Conservation (phyloP, 2,329 filamentous ascomycete species). For the Cryphonectria japonica region DNA sequence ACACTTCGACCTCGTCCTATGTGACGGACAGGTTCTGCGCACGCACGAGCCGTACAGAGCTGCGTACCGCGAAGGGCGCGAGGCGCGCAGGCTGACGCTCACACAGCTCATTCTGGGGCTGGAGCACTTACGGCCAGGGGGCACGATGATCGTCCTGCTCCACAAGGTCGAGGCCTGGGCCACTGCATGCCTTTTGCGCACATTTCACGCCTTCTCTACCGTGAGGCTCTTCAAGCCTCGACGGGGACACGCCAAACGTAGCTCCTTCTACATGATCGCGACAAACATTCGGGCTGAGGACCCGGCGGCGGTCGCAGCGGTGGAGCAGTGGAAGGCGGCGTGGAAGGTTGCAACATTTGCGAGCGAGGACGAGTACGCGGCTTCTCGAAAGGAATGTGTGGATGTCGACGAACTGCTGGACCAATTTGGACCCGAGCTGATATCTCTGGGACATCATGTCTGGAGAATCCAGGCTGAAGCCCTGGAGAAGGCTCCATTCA, state of each 20-base stretch:
- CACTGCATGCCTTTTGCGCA: conserved; percentile 42
- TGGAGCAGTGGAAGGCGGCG: conserved; percentile 44
- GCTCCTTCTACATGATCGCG: conserved; percentile 59
- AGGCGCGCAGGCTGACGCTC: conserved; percentile 42
- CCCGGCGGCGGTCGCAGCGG: conserved; percentile 39
- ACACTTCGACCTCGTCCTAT: conserved; percentile 50
- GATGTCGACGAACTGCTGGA: conserved; percentile 36
- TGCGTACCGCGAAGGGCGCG: conserved; percentile 39
- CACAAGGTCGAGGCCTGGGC: conserved; percentile 51
- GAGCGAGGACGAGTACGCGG: conserved; percentile 33
- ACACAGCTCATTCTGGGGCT: conserved; percentile 51
- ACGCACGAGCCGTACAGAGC: conserved; percentile 38
- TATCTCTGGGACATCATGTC: conserved; percentile 37
- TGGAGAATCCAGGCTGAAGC: conserved; percentile 44
- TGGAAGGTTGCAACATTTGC: conserved; percentile 48
- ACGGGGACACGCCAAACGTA: conserved; percentile 44
- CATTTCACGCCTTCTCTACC: conserved; percentile 46
- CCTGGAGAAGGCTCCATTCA: conserved; percentile 28
- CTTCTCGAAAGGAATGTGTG: conserved; percentile 13
- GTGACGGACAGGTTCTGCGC: conserved; percentile 52
- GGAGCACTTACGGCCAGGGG: conserved; percentile 48
- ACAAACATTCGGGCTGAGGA: conserved; percentile 42
- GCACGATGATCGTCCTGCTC: conserved; percentile 55
- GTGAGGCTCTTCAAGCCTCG: conserved; percentile 51
- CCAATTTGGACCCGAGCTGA: conserved; percentile 42